Percentiles rank a stretch among this genome's conserved stretches.
Evolutionary conservation across 805 yeast genomes (phyloP).

Genomic region (Myxozyma vanderwaltii): DNA sequence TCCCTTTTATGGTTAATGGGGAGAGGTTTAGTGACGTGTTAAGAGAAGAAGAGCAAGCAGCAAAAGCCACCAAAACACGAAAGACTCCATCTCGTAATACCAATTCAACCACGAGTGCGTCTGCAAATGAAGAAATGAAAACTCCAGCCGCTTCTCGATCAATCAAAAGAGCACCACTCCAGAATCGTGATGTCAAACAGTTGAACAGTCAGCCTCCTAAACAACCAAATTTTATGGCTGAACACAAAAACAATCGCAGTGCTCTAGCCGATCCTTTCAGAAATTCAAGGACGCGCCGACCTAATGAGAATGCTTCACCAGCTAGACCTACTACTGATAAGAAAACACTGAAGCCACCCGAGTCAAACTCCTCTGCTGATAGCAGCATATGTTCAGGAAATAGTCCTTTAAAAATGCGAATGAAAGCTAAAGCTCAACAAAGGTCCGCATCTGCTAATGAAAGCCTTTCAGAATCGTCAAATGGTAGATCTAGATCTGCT

Average conservation of each 20-base stretch:
- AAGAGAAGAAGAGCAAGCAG: constrained; percentile 36
- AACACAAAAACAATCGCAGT: background rate
- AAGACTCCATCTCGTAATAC: constrained; percentile 23
- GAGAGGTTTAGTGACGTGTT: constrained; percentile 50
- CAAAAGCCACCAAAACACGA: constrained; percentile 11
- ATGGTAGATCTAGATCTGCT: background rate
- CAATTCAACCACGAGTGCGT: background rate
- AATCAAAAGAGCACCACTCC: constrained; percentile 14
- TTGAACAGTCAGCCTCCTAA: constrained; percentile 15
- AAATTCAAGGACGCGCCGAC: background rate
- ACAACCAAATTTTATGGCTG: constrained; percentile 27
- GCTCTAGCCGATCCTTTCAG: background rate
- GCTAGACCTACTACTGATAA: background rate
- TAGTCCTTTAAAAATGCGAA: constrained; percentile 20
- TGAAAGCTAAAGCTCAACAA: background rate
- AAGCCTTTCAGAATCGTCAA: background rate
- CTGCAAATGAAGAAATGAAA: background rate
- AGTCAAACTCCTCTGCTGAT: constrained; percentile 1
- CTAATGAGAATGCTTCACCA: constrained; percentile 12
- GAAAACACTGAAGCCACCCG: background rate
- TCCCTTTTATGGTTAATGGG: constrained; percentile 49
- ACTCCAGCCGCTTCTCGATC: constrained; percentile 14
- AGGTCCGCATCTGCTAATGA: constrained; percentile 1
- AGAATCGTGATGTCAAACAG: constrained; percentile 7
- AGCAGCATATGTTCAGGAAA: constrained; percentile 12